These are phyloP conservation scores for Lunularia cruciata DNA, from an alignment of 225 moss, liverwort and hornwort genomes.

Conservation along the genomic window DNA sequence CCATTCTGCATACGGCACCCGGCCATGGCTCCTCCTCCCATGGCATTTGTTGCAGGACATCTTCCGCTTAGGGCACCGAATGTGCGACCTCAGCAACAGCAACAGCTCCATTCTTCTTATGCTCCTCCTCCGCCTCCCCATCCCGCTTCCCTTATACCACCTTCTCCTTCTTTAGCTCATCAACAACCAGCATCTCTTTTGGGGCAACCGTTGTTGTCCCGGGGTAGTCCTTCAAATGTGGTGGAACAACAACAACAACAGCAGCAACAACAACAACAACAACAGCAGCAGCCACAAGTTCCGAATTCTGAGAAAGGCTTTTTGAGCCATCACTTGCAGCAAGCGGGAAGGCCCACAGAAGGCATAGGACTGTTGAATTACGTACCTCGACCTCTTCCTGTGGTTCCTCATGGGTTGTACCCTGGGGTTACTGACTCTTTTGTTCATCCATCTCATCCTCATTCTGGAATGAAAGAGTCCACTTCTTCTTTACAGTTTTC, in stretches of 20 bases:
- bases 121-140: constrained; percentile 15
- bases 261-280: too few relatives aligned
- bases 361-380: background rate
- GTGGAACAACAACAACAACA: too few relatives aligned
- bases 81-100: constrained; percentile 7
- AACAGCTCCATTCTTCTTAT: constrained; percentile 13
- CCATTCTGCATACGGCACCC: constrained; percentile 38
- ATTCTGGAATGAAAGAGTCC: background rate
- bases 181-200: constrained; percentile 12
- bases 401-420: constrained; percentile 8
- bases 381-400: constrained; percentile 11
- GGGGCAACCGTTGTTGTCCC: constrained; percentile 17
- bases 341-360: constrained; percentile 18
- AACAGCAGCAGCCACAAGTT: background rate
- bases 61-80: constrained; percentile 18
- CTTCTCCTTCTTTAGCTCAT: constrained; percentile 13
- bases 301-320: constrained; percentile 11
- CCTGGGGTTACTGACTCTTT: constrained; percentile 14
- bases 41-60: constrained; percentile 17
- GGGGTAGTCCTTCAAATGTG: constrained; percentile 15
- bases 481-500: constrained; percentile 7
- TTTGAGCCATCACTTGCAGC: constrained; percentile 19
- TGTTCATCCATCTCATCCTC: constrained; percentile 22
- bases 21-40: constrained; percentile 16
- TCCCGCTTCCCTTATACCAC: constrained; percentile 16